Percentiles rank a stretch among this genome's conserved stretches.
Conservation (phyloP, 2,329 filamentous ascomycete species). For the Cordyceps tenuipes region DNA sequence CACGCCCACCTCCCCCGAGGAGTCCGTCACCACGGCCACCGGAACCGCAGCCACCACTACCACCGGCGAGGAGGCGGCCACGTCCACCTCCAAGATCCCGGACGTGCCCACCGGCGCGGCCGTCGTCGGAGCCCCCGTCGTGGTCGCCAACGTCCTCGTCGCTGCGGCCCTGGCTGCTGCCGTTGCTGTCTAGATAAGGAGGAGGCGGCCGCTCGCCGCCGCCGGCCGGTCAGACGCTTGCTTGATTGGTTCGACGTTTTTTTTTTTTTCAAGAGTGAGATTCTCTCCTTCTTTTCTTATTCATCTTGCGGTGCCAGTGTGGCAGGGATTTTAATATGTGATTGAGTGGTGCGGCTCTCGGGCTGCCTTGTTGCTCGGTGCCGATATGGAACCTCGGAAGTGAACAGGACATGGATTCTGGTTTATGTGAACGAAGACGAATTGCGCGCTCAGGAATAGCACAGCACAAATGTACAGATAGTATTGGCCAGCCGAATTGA, state of each 20-base stretch:
- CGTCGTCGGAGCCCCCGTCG: not conserved
- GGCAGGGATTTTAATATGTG: slow-evolving; percentile 1
- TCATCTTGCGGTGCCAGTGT: not conserved
- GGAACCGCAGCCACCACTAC: slow-evolving; percentile 13
- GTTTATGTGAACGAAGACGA: not conserved
- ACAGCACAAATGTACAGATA: slow-evolving; percentile 7
- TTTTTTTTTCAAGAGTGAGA: not conserved
- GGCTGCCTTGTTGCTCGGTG: not conserved
- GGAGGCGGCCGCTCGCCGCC: not conserved
- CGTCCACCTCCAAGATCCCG: not conserved
- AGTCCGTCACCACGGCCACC: slow-evolving; percentile 4
- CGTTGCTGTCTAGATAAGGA: not conserved
- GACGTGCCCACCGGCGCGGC: slow-evolving; percentile 9
- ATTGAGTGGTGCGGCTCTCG: not conserved
- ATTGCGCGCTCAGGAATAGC: slow-evolving; percentile 8
- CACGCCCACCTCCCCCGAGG: not conserved
- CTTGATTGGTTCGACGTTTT: no score
- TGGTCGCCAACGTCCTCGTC: slow-evolving; percentile 6
- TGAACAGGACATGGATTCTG: not conserved
- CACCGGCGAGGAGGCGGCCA: slow-evolving; percentile 8
- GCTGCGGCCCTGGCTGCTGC: slow-evolving; percentile 7
- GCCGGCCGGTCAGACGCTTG: not conserved
- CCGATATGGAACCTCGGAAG: not conserved
- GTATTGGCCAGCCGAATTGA: slow-evolving; percentile 10
- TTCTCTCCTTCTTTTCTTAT: not conserved